phyloP scores from a whole-genome alignment of 1,139 yeast genomes.

The Arxiozyma telluris region DNA sequence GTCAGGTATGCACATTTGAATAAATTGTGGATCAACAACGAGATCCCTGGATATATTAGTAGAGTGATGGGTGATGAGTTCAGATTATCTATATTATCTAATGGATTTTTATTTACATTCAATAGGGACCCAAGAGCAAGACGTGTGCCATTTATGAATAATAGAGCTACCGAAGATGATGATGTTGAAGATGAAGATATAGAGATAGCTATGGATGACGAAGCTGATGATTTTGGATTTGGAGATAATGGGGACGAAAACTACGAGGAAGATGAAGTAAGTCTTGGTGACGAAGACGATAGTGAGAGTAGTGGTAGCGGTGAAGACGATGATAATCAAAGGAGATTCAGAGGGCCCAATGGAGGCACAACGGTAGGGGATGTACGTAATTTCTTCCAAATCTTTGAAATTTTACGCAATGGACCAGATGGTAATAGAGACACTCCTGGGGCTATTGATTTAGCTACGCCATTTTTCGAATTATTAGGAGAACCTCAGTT shows the following conservation, averaged over 20 bases:
- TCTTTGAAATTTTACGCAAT: conserved; percentile 4
- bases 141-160: conserved; percentile 15
- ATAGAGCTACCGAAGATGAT: conserved; percentile 15
- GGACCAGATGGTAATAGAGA: background rate
- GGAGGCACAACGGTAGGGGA: background rate
- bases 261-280: conserved; percentile 11
- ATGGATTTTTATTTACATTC: conserved; percentile 26
- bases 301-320: conserved; percentile 13
- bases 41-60: conserved; percentile 36
- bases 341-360: conserved; percentile 10
- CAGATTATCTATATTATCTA: conserved; percentile 26
- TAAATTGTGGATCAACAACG: conserved; percentile 52
- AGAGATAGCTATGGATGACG: conserved; percentile 6
- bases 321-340: conserved; percentile 9
- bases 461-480: conserved; percentile 4
- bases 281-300: conserved; percentile 13
- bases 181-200: conserved; percentile 12
- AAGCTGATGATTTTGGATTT: conserved; percentile 5
- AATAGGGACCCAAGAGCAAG: conserved; percentile 25
- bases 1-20: conserved; percentile 48
- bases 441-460: background rate
- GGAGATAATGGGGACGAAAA: conserved; percentile 10
- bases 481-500: conserved; percentile 1
- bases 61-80: conserved; percentile 32
- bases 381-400: conserved; percentile 4